These are phyloP conservation scores for Avena sativa DNA, from an alignment of 176 grass and related monocot species.

Conservation along the genomic window DNA sequence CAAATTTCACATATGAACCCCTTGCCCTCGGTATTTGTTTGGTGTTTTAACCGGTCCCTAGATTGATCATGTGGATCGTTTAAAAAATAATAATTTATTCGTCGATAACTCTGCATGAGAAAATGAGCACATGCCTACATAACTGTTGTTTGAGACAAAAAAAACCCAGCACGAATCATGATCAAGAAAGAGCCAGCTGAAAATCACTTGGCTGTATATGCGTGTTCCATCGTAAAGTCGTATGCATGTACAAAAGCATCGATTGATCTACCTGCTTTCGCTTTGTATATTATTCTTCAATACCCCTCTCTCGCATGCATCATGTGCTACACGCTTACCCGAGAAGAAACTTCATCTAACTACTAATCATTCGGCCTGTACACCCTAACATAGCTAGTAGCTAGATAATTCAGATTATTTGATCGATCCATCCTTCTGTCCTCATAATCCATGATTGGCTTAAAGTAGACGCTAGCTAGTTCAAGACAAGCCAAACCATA, in stretches of 20 bases:
- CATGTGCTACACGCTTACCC: slow-evolving; percentile 47
- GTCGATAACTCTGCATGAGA: not conserved
- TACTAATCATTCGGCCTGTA: slow-evolving; percentile 42
- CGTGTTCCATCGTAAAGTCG: not conserved
- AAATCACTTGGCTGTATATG: not conserved
- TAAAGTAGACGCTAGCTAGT: slow-evolving; percentile 48
- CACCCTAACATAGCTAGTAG: slow-evolving; percentile 28
- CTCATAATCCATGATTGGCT: slow-evolving; percentile 40
- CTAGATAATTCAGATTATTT: slow-evolving; percentile 44
- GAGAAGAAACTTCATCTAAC: slow-evolving; percentile 60
- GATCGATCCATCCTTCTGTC: slow-evolving; percentile 12
- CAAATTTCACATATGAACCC: not conserved
- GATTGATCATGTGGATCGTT: not conserved
- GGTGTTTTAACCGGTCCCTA: not conserved
- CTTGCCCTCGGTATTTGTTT: not conserved
- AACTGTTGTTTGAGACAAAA: not conserved
- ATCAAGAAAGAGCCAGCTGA: not conserved
- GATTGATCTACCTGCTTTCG: not conserved
- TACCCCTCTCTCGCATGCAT: slow-evolving; percentile 11
- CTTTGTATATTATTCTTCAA: slow-evolving; percentile 5
- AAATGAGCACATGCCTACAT: not conserved
- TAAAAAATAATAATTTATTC: too few relatives aligned
- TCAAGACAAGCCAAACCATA: slow-evolving; percentile 7
- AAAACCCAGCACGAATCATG: not conserved
- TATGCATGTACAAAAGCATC: not conserved